These are phyloP conservation scores for Chaetomiaceae sp. DNA, from an alignment of 2,329 filamentous ascomycete genomes.

Conservation along the genomic window DNA sequence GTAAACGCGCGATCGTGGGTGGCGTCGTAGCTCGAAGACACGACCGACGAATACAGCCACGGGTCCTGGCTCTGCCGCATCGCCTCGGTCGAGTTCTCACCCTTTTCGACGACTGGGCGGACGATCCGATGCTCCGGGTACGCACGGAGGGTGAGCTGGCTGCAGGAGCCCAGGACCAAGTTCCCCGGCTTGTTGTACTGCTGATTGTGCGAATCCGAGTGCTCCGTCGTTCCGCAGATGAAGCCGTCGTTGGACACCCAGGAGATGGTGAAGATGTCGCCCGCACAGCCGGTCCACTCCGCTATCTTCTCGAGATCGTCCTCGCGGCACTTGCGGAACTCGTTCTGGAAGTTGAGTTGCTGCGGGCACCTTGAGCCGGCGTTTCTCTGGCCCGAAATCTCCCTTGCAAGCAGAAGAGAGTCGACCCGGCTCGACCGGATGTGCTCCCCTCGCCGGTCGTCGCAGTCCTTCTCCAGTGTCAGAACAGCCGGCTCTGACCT, in stretches of 20 bases:
- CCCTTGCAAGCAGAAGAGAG: slow-evolving; percentile 45
- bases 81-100: slow-evolving; percentile 51
- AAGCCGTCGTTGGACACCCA: slow-evolving; percentile 54
- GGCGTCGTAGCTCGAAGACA: slow-evolving; percentile 54
- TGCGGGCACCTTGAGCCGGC: slow-evolving; percentile 39
- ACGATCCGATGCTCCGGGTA: slow-evolving; percentile 55
- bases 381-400: slow-evolving; percentile 43
- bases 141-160: slow-evolving; percentile 42
- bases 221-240: slow-evolving; percentile 58
- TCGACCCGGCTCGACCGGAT: slow-evolving; percentile 33
- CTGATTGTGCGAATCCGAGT: slow-evolving; percentile 60
- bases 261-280: slow-evolving; percentile 54
- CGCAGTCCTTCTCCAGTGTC: slow-evolving; percentile 31
- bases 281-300: slow-evolving; percentile 58
- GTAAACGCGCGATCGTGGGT: slow-evolving; percentile 48
- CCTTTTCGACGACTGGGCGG: slow-evolving; percentile 48
- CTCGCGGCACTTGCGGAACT: slow-evolving; percentile 44
- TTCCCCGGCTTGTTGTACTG: slow-evolving; percentile 65
- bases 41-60: slow-evolving; percentile 62
- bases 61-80: slow-evolving; percentile 58
- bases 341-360: slow-evolving; percentile 39
- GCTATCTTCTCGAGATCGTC: slow-evolving; percentile 47
- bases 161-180: slow-evolving; percentile 50
- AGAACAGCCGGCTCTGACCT: slow-evolving; percentile 27
- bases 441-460: slow-evolving; percentile 27